These are phyloP conservation scores for Saccharomyces eubayanus DNA, from an alignment of 805 yeast species.

Conservation along the genomic window DNA sequence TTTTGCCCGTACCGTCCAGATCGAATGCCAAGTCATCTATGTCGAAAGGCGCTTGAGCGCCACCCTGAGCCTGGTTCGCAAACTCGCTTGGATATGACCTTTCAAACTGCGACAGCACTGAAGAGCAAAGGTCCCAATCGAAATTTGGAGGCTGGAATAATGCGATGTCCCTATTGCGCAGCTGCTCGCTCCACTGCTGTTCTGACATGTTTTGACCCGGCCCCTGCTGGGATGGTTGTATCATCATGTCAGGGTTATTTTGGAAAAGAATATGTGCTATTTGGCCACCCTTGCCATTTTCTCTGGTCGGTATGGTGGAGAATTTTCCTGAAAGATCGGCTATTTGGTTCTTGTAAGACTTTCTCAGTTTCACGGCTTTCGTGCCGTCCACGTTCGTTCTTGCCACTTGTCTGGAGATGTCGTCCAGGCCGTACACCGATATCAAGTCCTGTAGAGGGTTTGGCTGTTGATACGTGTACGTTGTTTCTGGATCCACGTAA, in stretches of 20 bases:
- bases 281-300: conserved; percentile 33
- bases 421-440: conserved; percentile 55
- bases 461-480: conserved; percentile 42
- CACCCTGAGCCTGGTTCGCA: conserved; percentile 18
- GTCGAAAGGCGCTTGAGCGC: conserved; percentile 10
- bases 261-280: conserved; percentile 29
- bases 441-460: conserved; percentile 70
- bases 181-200: conserved; percentile 19
- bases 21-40: conserved; percentile 32
- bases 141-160: conserved; percentile 21
- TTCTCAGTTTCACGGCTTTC: conserved; percentile 85
- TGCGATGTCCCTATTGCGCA: conserved; percentile 21
- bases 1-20: conserved; percentile 29
- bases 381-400: conserved; percentile 82
- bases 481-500: conserved; percentile 32
- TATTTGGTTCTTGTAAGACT: conserved; percentile 90
- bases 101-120: conserved; percentile 27
- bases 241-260: conserved; percentile 29
- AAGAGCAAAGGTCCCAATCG: conserved; percentile 28
- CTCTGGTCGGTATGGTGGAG: conserved; percentile 43
- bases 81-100: conserved; percentile 29
- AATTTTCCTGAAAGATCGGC: conserved; percentile 78
- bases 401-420: conserved; percentile 53
- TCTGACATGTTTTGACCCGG: conserved; percentile 16
- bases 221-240: conserved; percentile 1